These are phyloP conservation scores for Stenocarpella maydis DNA, from an alignment of 2,329 filamentous ascomycete genomes.

Conservation along the genomic window DNA sequence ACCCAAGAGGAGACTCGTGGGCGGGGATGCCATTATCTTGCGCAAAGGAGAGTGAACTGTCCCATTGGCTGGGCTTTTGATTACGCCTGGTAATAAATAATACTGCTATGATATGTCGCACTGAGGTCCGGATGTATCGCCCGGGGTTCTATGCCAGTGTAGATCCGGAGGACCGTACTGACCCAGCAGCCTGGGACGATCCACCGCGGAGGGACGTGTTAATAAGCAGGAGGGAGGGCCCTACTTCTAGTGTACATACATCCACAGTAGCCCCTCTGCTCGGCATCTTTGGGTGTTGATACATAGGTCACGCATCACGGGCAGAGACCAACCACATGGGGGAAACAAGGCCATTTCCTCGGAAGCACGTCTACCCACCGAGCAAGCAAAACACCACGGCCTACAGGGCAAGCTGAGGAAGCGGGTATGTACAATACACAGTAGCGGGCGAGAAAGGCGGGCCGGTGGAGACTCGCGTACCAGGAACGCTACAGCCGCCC, in stretches of 20 bases:
- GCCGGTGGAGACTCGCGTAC: slow-evolving; percentile 1
- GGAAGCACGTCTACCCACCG: too few species aligned
- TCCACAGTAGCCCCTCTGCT: background rate
- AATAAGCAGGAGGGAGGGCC: background rate
- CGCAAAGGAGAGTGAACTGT: too few species aligned
- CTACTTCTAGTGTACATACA: too few species aligned
- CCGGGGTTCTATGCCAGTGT: background rate
- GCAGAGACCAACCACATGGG: too few species aligned
- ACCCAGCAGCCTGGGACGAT: slow-evolving; percentile 21
- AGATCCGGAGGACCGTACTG: background rate
- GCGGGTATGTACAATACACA: too few species aligned
- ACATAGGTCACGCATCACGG: too few species aligned
- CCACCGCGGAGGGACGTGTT: background rate
- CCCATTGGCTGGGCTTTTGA: too few species aligned
- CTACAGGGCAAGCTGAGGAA: background rate
- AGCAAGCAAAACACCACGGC: background rate
- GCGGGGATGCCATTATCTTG: too few species aligned
- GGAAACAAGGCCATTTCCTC: too few species aligned
- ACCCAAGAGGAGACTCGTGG: too few species aligned
- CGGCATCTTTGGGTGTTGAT: background rate
- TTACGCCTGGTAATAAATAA: too few species aligned
- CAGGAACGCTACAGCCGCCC: slow-evolving; percentile 6
- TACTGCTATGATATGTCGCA: too few species aligned
- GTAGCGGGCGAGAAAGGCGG: slow-evolving; percentile 3
- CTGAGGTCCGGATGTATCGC: background rate